Evolutionary conservation across 805 yeast species (phyloP).

Genomic region (Kodamaea neixiangensis): DNA sequence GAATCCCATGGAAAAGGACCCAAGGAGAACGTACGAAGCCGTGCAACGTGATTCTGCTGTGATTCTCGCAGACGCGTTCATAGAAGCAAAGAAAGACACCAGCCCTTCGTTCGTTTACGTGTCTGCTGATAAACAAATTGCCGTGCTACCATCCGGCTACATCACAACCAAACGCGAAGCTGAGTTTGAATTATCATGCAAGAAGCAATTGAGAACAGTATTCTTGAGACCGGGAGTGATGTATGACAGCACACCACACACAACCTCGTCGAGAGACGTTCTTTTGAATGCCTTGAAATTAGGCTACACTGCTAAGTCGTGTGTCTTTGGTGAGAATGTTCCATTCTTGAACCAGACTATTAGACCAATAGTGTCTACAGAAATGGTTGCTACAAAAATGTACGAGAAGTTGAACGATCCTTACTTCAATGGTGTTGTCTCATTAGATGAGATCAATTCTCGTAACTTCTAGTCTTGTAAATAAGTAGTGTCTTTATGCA

Average conservation of each 20-base stretch:
- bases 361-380: slow-evolving; percentile 67
- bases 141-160: slow-evolving; percentile 69
- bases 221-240: slow-evolving; percentile 81
- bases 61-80: slow-evolving; percentile 57
- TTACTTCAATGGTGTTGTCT: slow-evolving; percentile 56
- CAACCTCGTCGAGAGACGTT: slow-evolving; percentile 34
- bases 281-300: slow-evolving; percentile 46
- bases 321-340: slow-evolving; percentile 39
- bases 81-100: slow-evolving; percentile 30
- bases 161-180: slow-evolving; percentile 77
- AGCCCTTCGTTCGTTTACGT: slow-evolving; percentile 60
- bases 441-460: slow-evolving; percentile 49
- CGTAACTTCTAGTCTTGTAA: neutral
- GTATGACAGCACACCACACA: slow-evolving; percentile 53
- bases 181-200: slow-evolving; percentile 55
- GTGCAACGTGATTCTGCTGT: slow-evolving; percentile 72
- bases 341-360: slow-evolving; percentile 47
- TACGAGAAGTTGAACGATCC: slow-evolving; percentile 55
- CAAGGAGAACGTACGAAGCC: slow-evolving; percentile 55
- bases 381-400: slow-evolving; percentile 62
- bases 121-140: slow-evolving; percentile 76
- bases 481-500: neutral
- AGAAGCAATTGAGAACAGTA: slow-evolving; percentile 55
- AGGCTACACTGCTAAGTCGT: slow-evolving; percentile 46
- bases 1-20: slow-evolving; percentile 61